Evolutionary conservation across 2,329 filamentous ascomycete species (phyloP).

Genomic region (Gaeumannomyces sp.): DNA sequence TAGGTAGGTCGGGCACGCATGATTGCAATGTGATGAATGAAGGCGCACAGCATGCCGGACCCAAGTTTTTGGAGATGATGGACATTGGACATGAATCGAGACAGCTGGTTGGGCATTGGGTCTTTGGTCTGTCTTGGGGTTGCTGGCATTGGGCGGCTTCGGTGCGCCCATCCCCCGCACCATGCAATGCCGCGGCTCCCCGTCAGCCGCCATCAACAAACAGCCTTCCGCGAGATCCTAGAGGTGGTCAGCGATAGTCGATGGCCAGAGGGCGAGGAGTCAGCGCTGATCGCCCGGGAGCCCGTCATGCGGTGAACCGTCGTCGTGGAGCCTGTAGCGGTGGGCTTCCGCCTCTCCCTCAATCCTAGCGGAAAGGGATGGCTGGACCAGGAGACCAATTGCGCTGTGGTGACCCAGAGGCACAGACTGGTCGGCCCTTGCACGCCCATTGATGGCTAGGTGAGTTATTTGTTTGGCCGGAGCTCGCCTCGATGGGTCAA

Average conservation of each 20-base stretch:
- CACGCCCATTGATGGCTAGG: neutral
- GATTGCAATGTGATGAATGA: neutral
- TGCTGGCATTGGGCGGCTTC: neutral
- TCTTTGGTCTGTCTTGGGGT: neutral
- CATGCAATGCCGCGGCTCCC: neutral
- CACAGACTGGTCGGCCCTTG: neutral
- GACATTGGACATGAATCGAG: neutral
- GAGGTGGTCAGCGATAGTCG: neutral
- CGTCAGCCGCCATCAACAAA: neutral
- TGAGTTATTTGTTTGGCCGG: neutral
- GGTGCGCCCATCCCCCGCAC: neutral
- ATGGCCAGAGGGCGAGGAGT: neutral
- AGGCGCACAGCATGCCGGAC: neutral
- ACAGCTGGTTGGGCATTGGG: neutral
- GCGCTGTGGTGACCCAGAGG: neutral
- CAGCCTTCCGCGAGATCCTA: neutral
- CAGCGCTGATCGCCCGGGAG: neutral
- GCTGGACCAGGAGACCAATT: neutral
- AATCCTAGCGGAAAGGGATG: neutral
- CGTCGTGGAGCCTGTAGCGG: neutral
- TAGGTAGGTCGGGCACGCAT: neutral
- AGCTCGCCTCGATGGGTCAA: too few relatives aligned
- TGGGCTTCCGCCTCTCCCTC: neutral
- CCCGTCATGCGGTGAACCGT: neutral
- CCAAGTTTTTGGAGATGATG: neutral